Evolutionary conservation across 2,329 filamentous ascomycete species (phyloP), one percentile per base, ranked within the genome.

Genomic region (Aspergillus ibericus): DNA sequence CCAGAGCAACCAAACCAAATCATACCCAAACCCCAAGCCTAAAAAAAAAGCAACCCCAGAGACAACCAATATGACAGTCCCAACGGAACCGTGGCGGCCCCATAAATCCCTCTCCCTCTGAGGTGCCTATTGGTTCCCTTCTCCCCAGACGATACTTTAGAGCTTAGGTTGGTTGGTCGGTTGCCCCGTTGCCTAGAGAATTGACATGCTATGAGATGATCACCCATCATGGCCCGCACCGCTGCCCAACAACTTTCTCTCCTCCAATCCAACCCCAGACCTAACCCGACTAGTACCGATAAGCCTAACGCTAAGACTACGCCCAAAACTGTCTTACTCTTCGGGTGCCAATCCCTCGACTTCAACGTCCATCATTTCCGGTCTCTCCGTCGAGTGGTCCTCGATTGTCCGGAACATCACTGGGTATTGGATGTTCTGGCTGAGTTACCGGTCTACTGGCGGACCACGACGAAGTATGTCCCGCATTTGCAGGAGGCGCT

Each of bases 321-420:
- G 6, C 46, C 44, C 12, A 56, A 59, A 3, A 40, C 53, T 3
- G 55, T 66, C 16, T 54, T 66, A 1, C 25, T 66, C 2, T 66
- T 66, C 49, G 64, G 64, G 25, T 66, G 62, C 18, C 64, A 66
- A 55, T 63, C 62, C 34, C 55, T 63, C 4, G 55, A 59, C 7
- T 66, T 66, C 36, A 42, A 55, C 8, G 49, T 48, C 3, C n/a
- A 53, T 3, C 57, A 63, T 18, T 66, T 66, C 16, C 57, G 20
- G 1, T 57, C 25, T 5, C 60, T 66, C 18, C 59, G 64, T 12
- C 48, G 22, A 1, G 48, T 42, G 1, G 52, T 66, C 9, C 59
- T 63, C 27, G 57, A 59, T 2, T 36, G 44, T 1, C 60, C 62
- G 1, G 57, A 64, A 1, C 40, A 62, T 20, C 50, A 44, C 22